A percentile compares a stretch with the other conserved stretches of the same genome.
Evolutionary conservation across 2,329 filamentous ascomycete genomes (phyloP).

Genomic region (Diaporthe australafricana): DNA sequence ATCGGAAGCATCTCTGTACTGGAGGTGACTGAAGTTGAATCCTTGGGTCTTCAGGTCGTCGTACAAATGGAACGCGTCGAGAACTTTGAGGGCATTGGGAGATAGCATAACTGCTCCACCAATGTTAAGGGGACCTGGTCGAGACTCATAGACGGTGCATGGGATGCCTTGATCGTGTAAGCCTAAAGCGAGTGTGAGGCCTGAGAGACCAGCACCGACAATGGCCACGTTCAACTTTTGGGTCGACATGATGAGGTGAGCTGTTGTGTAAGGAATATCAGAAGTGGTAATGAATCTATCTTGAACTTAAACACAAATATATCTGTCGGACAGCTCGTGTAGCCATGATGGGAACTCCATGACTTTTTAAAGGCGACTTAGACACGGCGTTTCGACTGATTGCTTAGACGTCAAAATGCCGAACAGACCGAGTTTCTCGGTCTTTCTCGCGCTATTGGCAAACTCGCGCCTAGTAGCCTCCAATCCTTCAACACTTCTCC

Average conservation of each 20-base stretch:
- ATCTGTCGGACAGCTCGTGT: neutral
- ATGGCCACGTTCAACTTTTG: slow-evolving; percentile 10
- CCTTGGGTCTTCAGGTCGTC: slow-evolving; percentile 55
- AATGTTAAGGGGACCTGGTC: slow-evolving; percentile 56
- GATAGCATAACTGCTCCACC: slow-evolving; percentile 70
- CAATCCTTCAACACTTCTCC: neutral
- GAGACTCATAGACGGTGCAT: slow-evolving; percentile 63
- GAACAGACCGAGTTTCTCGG: slow-evolving; percentile 9
- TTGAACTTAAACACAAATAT: no score
- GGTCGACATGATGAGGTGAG: neutral
- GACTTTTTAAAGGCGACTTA: neutral
- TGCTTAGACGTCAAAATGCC: slow-evolving; percentile 4
- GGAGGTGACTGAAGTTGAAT: slow-evolving; percentile 63
- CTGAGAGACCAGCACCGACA: slow-evolving; percentile 42
- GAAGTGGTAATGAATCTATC: neutral
- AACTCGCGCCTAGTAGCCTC: no score
- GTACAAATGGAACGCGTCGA: slow-evolving; percentile 63
- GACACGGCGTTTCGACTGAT: neutral
- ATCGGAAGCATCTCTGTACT: slow-evolving; percentile 54
- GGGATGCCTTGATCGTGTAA: slow-evolving; percentile 63
- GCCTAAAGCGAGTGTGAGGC: slow-evolving; percentile 66
- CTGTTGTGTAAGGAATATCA: no score
- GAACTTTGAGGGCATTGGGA: slow-evolving; percentile 66
- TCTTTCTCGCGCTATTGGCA: neutral
- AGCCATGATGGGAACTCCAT: neutral